Conservation (phyloP, 2,329 filamentous ascomycete genomes). For the Sclerotinia borealis region DNA sequence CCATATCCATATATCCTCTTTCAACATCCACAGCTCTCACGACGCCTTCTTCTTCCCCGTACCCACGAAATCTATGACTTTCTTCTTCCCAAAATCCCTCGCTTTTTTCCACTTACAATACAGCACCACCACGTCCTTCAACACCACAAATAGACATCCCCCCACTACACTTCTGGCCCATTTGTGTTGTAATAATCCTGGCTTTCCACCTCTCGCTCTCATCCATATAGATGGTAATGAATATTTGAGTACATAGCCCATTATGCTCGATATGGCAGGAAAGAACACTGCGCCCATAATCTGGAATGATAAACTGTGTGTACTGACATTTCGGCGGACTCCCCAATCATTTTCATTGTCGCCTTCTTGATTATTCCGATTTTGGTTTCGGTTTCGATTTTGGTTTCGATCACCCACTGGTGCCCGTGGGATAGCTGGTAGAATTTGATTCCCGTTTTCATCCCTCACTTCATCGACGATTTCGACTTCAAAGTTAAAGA, state of each 20-base stretch:
- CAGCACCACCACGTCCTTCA: constrained; percentile 62
- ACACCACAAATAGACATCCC: constrained; percentile 78
- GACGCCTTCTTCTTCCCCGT: neutral
- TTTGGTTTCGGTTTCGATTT: neutral
- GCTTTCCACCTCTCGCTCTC: neutral
- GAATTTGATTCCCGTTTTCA: neutral
- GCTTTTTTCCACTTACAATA: constrained; percentile 60
- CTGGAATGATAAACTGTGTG: constrained; percentile 50
- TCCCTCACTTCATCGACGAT: constrained; percentile 18
- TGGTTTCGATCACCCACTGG: neutral
- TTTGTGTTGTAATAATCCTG: constrained; percentile 62
- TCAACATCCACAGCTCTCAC: neutral
- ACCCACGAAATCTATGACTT: constrained; percentile 36
- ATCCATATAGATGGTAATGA: constrained; percentile 65
- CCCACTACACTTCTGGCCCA: constrained; percentile 89
- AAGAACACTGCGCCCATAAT: constrained; percentile 69
- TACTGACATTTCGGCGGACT: constrained; percentile 36
- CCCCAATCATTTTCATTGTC: constrained; percentile 18
- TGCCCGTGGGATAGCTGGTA: neutral
- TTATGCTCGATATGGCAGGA: constrained; percentile 70
- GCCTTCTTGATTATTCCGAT: neutral
- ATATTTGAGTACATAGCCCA: constrained; percentile 68
- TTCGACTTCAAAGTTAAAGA: constrained; percentile 24
- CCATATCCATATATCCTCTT: neutral
- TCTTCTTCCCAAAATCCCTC: constrained; percentile 48